Conservation (phyloP, 257 asterid species). For the Lantana camara region DNA sequence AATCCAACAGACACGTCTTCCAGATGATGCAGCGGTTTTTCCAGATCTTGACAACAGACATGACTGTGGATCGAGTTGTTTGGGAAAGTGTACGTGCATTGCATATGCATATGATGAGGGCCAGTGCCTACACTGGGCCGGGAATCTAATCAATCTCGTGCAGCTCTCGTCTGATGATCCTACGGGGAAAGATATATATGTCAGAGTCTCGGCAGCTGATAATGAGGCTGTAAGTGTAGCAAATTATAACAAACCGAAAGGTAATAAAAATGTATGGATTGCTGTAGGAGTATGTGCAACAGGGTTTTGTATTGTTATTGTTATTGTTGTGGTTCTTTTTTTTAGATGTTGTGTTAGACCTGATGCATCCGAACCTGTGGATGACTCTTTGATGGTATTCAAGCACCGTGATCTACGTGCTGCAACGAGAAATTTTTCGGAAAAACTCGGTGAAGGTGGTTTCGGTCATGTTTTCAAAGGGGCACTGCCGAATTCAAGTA, state of each 20-base stretch:
- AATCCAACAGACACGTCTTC: not conserved
- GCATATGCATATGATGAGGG: conserved; percentile 40
- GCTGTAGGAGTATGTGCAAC: conserved; percentile 31
- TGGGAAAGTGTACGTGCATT: conserved; percentile 47
- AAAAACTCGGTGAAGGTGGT: conserved; percentile 56
- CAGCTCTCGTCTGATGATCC: conserved; percentile 21
- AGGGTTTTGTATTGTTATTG: conserved; percentile 34
- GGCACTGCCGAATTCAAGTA: conserved; percentile 46
- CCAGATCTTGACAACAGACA: conserved; percentile 17
- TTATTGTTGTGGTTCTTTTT: conserved; percentile 25
- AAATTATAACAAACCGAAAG: conserved; percentile 7
- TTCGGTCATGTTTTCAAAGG: conserved; percentile 61
- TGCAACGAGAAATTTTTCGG: conserved; percentile 52
- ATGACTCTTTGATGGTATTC: conserved; percentile 46
- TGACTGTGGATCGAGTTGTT: conserved; percentile 45
- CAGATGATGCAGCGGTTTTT: conserved; percentile 27
- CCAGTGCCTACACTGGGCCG: conserved; percentile 31
- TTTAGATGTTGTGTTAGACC: conserved; percentile 22
- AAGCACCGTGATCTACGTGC: conserved; percentile 39
- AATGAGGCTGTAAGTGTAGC: conserved; percentile 28
- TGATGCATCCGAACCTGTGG: conserved; percentile 25
- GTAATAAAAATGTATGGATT: conserved; percentile 24
- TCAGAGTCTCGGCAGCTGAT: conserved; percentile 36
- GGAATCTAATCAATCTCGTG: conserved; percentile 22
- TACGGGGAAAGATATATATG: conserved; percentile 13